Conservation (phyloP, 1,284 basidiomycete genomes). For the Lentinula novae-zelandiae region DNA sequence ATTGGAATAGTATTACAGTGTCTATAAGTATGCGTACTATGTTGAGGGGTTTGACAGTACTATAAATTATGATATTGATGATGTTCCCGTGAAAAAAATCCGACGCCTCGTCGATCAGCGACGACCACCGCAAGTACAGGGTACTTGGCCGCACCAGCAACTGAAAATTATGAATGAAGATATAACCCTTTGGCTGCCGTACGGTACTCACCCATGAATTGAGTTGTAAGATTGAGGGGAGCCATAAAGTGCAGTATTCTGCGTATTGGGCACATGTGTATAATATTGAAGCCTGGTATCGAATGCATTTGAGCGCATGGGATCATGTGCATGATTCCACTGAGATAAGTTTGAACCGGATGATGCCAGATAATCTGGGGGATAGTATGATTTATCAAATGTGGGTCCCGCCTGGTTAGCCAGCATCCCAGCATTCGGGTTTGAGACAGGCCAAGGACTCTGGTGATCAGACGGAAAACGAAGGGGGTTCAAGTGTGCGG, state of each 20-base stretch:
- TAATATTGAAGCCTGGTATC: conserved; percentile 1
- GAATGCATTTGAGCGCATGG: background rate
- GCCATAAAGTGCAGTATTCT: background rate
- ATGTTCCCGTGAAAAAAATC: background rate
- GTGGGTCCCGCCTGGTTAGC: background rate
- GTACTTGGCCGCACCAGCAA: background rate
- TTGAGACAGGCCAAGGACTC: background rate
- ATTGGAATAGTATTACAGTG: background rate
- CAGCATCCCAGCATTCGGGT: background rate
- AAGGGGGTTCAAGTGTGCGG: background rate
- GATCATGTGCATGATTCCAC: background rate
- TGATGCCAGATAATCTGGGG: background rate
- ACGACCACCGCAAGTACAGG: conserved; percentile 1
- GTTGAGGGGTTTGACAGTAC: background rate
- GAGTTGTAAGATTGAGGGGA: background rate
- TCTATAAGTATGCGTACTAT: background rate
- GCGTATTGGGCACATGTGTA: background rate
- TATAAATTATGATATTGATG: background rate
- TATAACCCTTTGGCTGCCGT: background rate
- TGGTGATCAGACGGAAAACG: background rate
- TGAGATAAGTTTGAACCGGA: background rate
- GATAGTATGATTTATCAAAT: background rate
- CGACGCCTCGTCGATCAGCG: background rate
- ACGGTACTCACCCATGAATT: background rate
- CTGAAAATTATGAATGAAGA: background rate